These are phyloP conservation scores for Arthroderma sp. DNA, from an alignment of 2,329 filamentous ascomycete species.

Conservation along the genomic window DNA sequence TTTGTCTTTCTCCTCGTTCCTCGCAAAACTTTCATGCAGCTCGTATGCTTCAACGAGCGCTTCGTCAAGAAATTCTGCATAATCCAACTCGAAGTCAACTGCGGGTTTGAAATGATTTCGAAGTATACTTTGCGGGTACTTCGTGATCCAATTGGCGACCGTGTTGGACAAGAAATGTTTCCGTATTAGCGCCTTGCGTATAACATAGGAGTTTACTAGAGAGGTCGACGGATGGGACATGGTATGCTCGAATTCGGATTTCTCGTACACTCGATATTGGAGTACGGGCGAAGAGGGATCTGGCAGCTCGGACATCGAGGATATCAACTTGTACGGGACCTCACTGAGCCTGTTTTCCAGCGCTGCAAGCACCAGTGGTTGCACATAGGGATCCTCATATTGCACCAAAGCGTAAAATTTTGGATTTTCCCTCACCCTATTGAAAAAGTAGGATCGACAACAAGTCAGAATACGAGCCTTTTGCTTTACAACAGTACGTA, in stretches of 20 bases:
- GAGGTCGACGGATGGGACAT: slow-evolving; percentile 47
- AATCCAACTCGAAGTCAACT: slow-evolving; percentile 88
- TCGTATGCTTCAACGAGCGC: slow-evolving; percentile 84
- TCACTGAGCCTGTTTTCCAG: slow-evolving; percentile 49
- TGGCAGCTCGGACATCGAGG: slow-evolving; percentile 36
- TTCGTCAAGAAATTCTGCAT: slow-evolving; percentile 91
- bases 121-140: slow-evolving; percentile 61
- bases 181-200: slow-evolving; percentile 88
- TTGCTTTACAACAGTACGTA: neutral
- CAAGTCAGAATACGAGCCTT: slow-evolving; percentile 1
- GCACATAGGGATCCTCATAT: slow-evolving; percentile 81
- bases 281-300: slow-evolving; percentile 42
- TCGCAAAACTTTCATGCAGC: slow-evolving; percentile 60
- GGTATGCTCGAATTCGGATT: slow-evolving; percentile 68
- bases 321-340: slow-evolving; percentile 42
- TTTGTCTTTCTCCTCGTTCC: slow-evolving; percentile 54
- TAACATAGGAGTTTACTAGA: slow-evolving; percentile 80
- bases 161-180: slow-evolving; percentile 89
- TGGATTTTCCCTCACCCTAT: slow-evolving; percentile 7
- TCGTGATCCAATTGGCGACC: slow-evolving; percentile 70
- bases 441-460: neutral
- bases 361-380: slow-evolving; percentile 68
- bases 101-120: slow-evolving; percentile 58
- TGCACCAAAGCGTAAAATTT: slow-evolving; percentile 59
- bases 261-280: slow-evolving; percentile 77